A percentile compares a stretch with the other conserved stretches of the same genome.
These are phyloP conservation scores for Lipomyces orientalis DNA, from an alignment of 805 yeast genomes.

Conservation along the genomic window DNA sequence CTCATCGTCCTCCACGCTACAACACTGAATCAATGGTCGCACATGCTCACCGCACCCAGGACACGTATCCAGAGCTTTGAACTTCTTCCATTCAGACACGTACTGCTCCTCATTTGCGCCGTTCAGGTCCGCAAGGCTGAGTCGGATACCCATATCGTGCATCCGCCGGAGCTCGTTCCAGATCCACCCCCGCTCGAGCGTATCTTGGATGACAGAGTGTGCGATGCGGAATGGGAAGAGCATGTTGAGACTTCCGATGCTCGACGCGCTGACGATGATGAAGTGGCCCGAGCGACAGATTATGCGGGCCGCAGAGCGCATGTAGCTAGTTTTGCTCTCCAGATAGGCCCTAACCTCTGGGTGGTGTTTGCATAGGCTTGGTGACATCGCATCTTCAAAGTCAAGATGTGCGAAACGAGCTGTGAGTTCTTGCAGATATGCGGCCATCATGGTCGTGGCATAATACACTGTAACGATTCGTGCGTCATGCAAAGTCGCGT, in stretches of 20 bases:
- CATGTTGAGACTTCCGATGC: slow-evolving; percentile 1
- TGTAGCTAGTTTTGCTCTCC: neutral
- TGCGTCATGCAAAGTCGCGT: slow-evolving; percentile 20
- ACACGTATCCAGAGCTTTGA: slow-evolving; percentile 10
- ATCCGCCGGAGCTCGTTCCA: slow-evolving; percentile 11
- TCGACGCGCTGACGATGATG: neutral
- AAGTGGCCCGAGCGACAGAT: slow-evolving; percentile 17
- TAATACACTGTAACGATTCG: slow-evolving; percentile 13
- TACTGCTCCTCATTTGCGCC: neutral
- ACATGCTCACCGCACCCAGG: slow-evolving; percentile 23
- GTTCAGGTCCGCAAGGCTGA: neutral
- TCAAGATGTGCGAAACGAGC: neutral
- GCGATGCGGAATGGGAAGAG: slow-evolving; percentile 11
- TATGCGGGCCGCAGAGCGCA: neutral
- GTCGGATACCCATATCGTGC: slow-evolving; percentile 12
- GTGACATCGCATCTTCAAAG: neutral
- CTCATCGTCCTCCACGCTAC: neutral
- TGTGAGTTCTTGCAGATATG: slow-evolving; percentile 13
- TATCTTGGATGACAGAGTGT: slow-evolving; percentile 8
- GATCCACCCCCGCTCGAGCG: slow-evolving; percentile 21
- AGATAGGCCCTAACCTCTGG: neutral
- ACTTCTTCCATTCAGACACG: slow-evolving; percentile 13
- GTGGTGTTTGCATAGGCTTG: neutral
- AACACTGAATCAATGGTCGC: neutral
- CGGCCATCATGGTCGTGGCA: slow-evolving; percentile 7